Evolutionary conservation across 2,329 filamentous ascomycete species (phyloP), one percentile per base, ranked within the genome.

Genomic region (Trichoderma aggressivum): DNA sequence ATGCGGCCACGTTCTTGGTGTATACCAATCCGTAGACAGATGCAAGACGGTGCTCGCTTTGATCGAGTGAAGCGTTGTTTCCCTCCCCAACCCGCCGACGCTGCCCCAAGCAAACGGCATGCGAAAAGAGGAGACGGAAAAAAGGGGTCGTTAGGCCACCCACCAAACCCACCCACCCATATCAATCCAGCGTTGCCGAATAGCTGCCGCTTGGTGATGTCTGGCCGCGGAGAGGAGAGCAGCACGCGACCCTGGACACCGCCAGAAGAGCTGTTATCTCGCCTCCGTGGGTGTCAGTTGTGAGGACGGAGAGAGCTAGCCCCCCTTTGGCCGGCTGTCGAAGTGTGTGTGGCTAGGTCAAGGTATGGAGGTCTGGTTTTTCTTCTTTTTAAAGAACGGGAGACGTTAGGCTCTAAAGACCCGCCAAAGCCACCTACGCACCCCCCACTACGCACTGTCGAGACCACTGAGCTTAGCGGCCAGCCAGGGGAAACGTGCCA

Each of bases 371-470:
- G n/a, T n/a, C n/a, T n/a, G n/a, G n/a, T 32, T 24, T 34, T 30
- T 32, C 21, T 32, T 32, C 58, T 39, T 34, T 56, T 66, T 60
- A 55, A 55, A 53, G 39, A 61, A 34, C 56, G 56, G 56, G 56
- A 50, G 28, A 58, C 56, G 56, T 69, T 61, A 69, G 56, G 70
- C 70, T 59, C 70, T 71, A 56, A 61, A 56, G 70, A 53, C 55
- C 70, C 70, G 64, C 70, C 60, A 62, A 71, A 28, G 70, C 70
- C 65, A 68, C 70, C 70, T 69, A 68, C 70, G 64, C 70, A 72
- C 30, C 65, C 65, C 66, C 30, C 69, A 53, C 47, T 56, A 59
- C 50, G 14, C 43, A 28, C 59, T 53, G 66, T 32, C 32, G 67
- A 62, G 67, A 26, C 58, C 59, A 26, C 68, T 70, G 68, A 65